A percentile compares a stretch with the other conserved stretches of the same genome.
Evolutionary conservation across 768 basidiomycete species (phyloP).

Genomic region (Mycena metata): DNA sequence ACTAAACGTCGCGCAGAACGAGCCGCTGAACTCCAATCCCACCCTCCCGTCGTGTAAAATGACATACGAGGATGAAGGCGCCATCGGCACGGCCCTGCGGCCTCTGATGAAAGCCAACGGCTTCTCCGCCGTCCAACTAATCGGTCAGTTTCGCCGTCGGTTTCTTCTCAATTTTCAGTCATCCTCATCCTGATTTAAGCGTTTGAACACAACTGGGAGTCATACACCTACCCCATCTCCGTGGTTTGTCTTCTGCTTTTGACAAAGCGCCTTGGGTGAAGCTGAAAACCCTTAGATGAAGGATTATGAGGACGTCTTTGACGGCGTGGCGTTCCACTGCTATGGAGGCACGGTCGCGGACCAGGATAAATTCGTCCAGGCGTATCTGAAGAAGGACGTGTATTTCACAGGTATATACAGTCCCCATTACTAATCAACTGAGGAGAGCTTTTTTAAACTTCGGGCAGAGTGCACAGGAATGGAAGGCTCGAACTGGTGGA

Average conservation of each 20-base stretch:
- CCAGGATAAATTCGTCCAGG: slow-evolving; percentile 17
- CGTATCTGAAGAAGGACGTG: slow-evolving; percentile 1
- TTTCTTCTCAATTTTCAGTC: neutral
- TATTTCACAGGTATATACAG: slow-evolving; percentile 15
- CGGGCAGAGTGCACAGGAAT: slow-evolving; percentile 21
- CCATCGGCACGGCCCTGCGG: slow-evolving; percentile 8
- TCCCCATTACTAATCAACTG: too few relatives aligned
- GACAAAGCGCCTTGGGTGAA: too few relatives aligned
- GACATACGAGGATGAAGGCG: slow-evolving; percentile 23
- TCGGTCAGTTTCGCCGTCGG: neutral
- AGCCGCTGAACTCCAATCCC: neutral
- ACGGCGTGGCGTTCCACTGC: slow-evolving; percentile 20
- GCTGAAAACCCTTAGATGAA: slow-evolving; percentile 10
- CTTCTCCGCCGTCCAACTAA: slow-evolving; percentile 16
- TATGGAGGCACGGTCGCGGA: slow-evolving; percentile 10
- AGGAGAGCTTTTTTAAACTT: neutral
- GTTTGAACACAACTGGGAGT: slow-evolving; percentile 20
- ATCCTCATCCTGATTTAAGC: neutral
- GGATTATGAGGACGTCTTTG: slow-evolving; percentile 1
- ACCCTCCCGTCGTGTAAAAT: slow-evolving; percentile 20
- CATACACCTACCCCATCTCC: slow-evolving; percentile 11
- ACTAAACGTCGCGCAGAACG: slow-evolving; percentile 1
- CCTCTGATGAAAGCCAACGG: slow-evolving; percentile 14
- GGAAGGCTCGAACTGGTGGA: slow-evolving; percentile 16
- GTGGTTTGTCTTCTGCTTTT: neutral